Evolutionary conservation across 768 basidiomycete species (phyloP).

Genomic region (Pulveroboletus sp.): DNA sequence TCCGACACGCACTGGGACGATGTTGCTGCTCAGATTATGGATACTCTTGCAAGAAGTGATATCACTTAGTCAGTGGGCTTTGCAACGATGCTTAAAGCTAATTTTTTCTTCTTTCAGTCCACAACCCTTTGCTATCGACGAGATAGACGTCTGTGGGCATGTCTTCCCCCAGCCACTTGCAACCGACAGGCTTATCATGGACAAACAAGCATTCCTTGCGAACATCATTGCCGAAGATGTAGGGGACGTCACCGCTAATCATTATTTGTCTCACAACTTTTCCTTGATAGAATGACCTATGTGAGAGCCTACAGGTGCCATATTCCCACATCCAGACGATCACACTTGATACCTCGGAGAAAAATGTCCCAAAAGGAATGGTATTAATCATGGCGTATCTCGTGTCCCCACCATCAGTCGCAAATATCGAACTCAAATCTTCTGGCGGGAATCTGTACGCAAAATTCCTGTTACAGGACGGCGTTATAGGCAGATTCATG

Average conservation of each 20-base stretch:
- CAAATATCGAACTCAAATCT: slow-evolving; percentile 22
- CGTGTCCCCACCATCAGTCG: slow-evolving; percentile 40
- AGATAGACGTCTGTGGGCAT: slow-evolving; percentile 37
- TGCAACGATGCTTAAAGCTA: not conserved
- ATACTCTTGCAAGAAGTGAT: slow-evolving; percentile 44
- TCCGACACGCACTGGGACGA: slow-evolving; percentile 50
- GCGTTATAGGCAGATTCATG: slow-evolving; percentile 37
- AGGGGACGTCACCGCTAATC: not conserved
- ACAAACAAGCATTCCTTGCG: slow-evolving; percentile 47
- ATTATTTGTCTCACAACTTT: slow-evolving; percentile 2
- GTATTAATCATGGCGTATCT: slow-evolving; percentile 30
- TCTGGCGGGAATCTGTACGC: slow-evolving; percentile 25
- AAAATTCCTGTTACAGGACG: slow-evolving; percentile 38
- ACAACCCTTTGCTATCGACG: slow-evolving; percentile 51
- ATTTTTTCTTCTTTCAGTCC: slow-evolving; percentile 40
- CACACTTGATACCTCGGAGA: slow-evolving; percentile 24
- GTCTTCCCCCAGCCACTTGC: slow-evolving; percentile 35
- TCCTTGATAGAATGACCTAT: slow-evolving; percentile 40
- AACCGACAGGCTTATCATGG: slow-evolving; percentile 50
- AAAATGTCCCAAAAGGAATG: slow-evolving; percentile 15
- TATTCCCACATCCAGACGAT: slow-evolving; percentile 35
- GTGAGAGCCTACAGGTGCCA: slow-evolving; percentile 50
- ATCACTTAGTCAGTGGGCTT: slow-evolving; percentile 44
- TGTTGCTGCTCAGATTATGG: slow-evolving; percentile 46
- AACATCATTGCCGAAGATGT: slow-evolving; percentile 39